Conservation (phyloP, 345 rosid species). For the Angophora floribunda region DNA sequence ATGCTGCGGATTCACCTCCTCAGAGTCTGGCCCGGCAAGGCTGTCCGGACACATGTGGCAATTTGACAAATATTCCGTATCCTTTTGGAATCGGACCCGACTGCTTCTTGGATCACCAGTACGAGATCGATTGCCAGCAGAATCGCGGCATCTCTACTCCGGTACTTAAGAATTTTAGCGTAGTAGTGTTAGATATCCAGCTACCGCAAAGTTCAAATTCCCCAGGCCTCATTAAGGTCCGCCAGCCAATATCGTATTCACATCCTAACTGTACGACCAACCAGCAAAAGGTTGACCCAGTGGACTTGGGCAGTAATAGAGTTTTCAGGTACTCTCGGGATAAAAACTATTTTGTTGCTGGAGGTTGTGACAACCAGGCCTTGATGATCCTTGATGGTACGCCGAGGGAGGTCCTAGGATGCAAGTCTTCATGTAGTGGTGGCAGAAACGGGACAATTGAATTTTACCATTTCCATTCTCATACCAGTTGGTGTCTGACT, state of each 20-base stretch:
- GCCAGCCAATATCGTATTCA: background rate
- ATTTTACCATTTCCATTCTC: background rate
- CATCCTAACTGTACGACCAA: background rate
- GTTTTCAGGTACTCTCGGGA: accelerated
- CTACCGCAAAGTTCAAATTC: background rate
- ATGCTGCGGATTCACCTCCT: background rate
- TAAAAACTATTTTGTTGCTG: background rate
- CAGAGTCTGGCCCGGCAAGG: background rate
- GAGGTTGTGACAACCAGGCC: background rate
- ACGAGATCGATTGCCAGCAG: background rate
- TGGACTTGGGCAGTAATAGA: background rate
- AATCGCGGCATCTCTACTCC: background rate
- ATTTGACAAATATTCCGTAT: background rate
- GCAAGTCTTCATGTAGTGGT: background rate
- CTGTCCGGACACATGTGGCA: background rate
- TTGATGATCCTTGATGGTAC: background rate
- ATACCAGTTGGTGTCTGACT: background rate
- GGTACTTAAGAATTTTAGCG: background rate
- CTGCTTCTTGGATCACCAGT: background rate
- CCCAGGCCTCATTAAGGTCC: background rate
- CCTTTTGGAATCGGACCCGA: background rate
- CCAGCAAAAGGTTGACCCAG: background rate
- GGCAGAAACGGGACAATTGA: background rate
- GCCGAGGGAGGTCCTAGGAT: background rate
- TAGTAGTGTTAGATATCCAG: background rate